A percentile compares a stretch with the other conserved stretches of the same genome.
Evolutionary conservation across 73 alveolate species (phyloP).

Genomic region (Blepharisma japonicum): DNA sequence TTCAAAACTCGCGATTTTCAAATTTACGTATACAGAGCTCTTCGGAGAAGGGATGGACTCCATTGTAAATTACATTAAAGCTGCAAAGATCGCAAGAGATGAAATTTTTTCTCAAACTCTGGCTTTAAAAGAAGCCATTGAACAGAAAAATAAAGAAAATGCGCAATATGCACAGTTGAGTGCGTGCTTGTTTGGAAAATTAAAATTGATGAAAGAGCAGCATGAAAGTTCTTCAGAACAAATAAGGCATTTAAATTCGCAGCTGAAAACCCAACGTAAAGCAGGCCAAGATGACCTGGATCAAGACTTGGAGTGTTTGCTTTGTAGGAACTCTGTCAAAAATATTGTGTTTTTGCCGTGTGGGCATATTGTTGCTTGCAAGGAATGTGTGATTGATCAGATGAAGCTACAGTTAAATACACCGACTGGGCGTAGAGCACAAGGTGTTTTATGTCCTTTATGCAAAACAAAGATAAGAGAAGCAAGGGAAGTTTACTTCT

Average conservation of each 20-base stretch:
- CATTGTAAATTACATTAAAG: background rate
- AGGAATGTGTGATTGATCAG: constrained; percentile 4
- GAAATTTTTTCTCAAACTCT: background rate
- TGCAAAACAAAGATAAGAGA: constrained; percentile 8
- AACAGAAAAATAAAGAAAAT: background rate
- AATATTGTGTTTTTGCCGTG: constrained; percentile 14
- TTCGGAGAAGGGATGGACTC: background rate
- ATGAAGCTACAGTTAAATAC: background rate
- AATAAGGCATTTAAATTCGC: background rate
- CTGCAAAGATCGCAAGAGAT: background rate
- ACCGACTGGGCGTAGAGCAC: background rate
- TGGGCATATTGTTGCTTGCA: constrained; percentile 27
- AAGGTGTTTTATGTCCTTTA: background rate
- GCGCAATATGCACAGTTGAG: background rate
- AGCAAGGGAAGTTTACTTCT: constrained; percentile 13
- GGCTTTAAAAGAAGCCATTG: background rate
- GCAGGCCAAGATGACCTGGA: background rate
- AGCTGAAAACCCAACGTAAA: background rate
- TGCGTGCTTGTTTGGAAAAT: background rate
- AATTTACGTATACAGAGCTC: background rate
- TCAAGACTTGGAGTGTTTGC: background rate
- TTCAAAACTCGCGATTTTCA: background rate
- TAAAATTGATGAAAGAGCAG: background rate
- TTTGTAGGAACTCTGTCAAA: background rate
- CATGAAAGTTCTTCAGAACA: background rate